phyloP scores from a whole-genome alignment of 805 yeast genomes.

The Starmera pachycereana region DNA sequence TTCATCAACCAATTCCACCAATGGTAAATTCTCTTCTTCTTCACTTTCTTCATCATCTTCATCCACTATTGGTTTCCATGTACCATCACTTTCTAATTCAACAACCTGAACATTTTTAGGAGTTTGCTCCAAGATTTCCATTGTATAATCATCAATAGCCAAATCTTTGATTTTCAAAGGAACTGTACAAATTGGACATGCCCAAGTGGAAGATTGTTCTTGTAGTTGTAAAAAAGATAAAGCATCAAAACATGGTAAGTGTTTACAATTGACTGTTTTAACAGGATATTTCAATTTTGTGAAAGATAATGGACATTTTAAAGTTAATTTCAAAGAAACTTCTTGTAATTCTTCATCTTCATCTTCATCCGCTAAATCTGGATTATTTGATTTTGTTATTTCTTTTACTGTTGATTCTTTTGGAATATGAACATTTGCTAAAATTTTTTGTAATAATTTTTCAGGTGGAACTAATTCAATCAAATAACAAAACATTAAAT shows the following conservation, averaged over 20 bases:
- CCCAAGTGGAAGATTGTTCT: conserved; percentile 74
- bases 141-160: conserved; percentile 65
- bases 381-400: conserved; percentile 23
- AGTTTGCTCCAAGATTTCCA: conserved; percentile 47
- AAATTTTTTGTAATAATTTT: conserved; percentile 29
- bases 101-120: conserved; percentile 52
- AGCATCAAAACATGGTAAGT: conserved; percentile 85
- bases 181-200: conserved; percentile 72
- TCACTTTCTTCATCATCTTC: conserved; percentile 13
- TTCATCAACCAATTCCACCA: neutral
- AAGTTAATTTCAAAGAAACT: conserved; percentile 51
- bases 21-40: neutral
- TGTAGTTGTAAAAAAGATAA: conserved; percentile 64
- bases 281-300: conserved; percentile 63
- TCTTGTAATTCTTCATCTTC: conserved; percentile 74
- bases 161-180: conserved; percentile 44
- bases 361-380: conserved; percentile 31
- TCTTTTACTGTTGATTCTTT: conserved; percentile 38
- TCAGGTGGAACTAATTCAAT: conserved; percentile 39
- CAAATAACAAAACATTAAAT: conserved; percentile 44
- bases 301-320: conserved; percentile 74
- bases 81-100: conserved; percentile 59
- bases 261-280: conserved; percentile 61
- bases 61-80: conserved; percentile 42
- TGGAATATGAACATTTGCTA: conserved; percentile 40